phyloP scores from a whole-genome alignment of 306 rosid species.

The Cucurbita pepo region DNA sequence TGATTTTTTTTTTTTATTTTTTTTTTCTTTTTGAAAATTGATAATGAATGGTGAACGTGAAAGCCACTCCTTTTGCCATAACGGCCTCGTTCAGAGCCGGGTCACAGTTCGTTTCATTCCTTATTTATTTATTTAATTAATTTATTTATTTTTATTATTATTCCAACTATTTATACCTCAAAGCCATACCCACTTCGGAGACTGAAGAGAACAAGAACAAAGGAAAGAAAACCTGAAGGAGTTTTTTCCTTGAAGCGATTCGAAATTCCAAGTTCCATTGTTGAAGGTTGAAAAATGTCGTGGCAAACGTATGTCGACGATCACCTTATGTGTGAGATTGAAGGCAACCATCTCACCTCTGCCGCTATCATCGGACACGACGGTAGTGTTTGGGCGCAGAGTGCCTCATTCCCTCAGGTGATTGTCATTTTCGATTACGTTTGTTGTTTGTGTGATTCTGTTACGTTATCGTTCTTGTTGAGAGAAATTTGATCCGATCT shows the following conservation, averaged over 20 bases:
- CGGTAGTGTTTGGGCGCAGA: background rate
- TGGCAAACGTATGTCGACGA: background rate
- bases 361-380: constrained; percentile 1
- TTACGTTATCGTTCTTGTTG: background rate
- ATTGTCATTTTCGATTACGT: background rate
- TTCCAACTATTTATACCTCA: background rate
- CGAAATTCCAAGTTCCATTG: background rate
- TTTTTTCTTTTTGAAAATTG: too few relatives aligned
- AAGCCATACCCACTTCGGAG: background rate
- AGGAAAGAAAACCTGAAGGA: background rate
- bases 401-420: background rate
- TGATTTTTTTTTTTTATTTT: too few relatives aligned
- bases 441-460: background rate
- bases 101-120: background rate
- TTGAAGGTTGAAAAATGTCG: background rate
- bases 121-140: background rate
- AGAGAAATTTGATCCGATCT: background rate
- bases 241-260: background rate
- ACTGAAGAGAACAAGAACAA: background rate
- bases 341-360: background rate
- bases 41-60: background rate
- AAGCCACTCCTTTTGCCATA: background rate
- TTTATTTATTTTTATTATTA: background rate
- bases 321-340: background rate
- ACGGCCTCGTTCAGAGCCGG: background rate